Percentiles rank a stretch among this genome's conserved stretches.
Evolutionary conservation across 2,329 filamentous ascomycete species (phyloP).

Genomic region (Penicillium occitanis): DNA sequence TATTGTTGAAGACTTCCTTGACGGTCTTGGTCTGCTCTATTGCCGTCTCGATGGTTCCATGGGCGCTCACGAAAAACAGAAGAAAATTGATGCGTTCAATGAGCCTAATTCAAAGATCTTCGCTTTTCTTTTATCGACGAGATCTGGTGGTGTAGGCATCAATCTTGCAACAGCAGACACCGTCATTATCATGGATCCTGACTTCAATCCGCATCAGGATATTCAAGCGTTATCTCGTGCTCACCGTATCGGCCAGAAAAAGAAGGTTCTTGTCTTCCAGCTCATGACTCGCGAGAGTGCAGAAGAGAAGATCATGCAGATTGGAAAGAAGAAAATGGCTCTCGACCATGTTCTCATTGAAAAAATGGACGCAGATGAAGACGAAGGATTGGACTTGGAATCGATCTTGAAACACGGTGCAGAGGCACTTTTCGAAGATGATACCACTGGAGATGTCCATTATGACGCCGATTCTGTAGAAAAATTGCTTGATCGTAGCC

Average conservation of each 20-base stretch:
- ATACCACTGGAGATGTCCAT: conserved; percentile 66
- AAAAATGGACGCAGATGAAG: conserved; percentile 80
- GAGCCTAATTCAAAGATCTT: conserved; percentile 78
- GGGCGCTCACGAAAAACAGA: conserved; percentile 82
- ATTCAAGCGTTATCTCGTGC: conserved; percentile 92
- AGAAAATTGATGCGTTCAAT: conserved; percentile 91
- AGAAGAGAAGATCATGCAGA: conserved; percentile 95
- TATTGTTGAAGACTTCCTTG: conserved; percentile 88
- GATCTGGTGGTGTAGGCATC: conserved; percentile 94
- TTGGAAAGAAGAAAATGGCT: conserved; percentile 93
- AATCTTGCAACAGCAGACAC: conserved; percentile 96
- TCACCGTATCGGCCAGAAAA: conserved; percentile 93
- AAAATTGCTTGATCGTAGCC: conserved; percentile 81
- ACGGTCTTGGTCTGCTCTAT: conserved; percentile 69
- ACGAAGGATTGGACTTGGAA: conserved; percentile 76
- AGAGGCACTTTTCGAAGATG: conserved; percentile 78
- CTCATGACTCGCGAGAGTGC: conserved; percentile 84
- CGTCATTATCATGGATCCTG: conserved; percentile 93
- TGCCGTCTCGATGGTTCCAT: conserved; percentile 84
- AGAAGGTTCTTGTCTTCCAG: conserved; percentile 94
- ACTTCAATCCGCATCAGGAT: conserved; percentile 98
- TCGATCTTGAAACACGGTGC: conserved; percentile 86
- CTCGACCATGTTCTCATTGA: conserved; percentile 94
- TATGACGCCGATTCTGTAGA: conserved; percentile 86
- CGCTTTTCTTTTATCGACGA: conserved; percentile 87